A percentile compares a stretch with the other conserved stretches of the same genome.
Evolutionary conservation across 2,329 filamentous ascomycete species (phyloP).

Genomic region (Beauveria varroae): DNA sequence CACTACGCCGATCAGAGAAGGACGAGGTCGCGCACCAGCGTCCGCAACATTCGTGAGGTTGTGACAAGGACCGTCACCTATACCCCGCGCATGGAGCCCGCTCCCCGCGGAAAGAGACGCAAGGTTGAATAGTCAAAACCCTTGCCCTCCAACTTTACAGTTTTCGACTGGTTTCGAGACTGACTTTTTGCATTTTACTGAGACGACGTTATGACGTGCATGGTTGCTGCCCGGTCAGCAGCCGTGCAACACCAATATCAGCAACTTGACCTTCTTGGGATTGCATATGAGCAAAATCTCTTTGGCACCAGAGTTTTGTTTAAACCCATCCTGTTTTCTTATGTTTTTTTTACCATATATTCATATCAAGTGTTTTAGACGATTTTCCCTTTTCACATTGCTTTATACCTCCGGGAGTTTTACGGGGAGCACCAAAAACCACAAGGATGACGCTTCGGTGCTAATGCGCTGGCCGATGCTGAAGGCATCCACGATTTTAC

Average conservation of each 20-base stretch:
- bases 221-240: slow-evolving; percentile 5
- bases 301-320: slow-evolving; percentile 11
- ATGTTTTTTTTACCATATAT: neutral
- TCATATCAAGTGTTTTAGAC: neutral
- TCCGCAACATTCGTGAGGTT: slow-evolving; percentile 74
- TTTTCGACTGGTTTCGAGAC: slow-evolving; percentile 9
- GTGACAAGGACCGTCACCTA: slow-evolving; percentile 93
- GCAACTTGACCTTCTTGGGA: slow-evolving; percentile 7
- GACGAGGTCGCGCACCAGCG: slow-evolving; percentile 50
- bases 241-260: neutral
- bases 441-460: slow-evolving; percentile 7
- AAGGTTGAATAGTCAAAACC: slow-evolving; percentile 45
- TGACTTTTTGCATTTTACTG: neutral
- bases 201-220: slow-evolving; percentile 8
- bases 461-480: slow-evolving; percentile 10
- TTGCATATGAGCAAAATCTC: slow-evolving; percentile 9
- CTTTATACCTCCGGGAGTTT: slow-evolving; percentile 10
- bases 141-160: neutral
- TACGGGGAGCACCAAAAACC: slow-evolving; percentile 1
- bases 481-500: slow-evolving; percentile 6
- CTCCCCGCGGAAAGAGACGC: slow-evolving; percentile 87
- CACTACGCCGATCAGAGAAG: slow-evolving; percentile 53
- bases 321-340: slow-evolving; percentile 3
- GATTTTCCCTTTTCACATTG: neutral
- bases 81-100: slow-evolving; percentile 77